phyloP scores from a whole-genome alignment of 73 alveolate genomes.

The Uronychia setigera region DNA sequence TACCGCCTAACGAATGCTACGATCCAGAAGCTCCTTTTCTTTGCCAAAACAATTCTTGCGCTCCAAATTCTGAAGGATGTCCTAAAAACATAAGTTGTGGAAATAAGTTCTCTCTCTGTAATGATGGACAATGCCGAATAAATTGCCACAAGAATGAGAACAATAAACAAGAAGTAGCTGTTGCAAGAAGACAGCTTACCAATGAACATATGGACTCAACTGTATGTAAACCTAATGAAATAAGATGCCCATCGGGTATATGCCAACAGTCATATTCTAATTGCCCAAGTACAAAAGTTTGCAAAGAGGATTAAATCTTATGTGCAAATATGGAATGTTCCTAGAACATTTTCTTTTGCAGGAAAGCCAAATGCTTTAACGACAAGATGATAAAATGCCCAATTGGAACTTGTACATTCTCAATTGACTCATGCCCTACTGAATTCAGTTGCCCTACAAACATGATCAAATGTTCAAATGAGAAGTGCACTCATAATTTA shows the following conservation, averaged over 20 bases:
- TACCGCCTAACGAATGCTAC: slow-evolving; percentile 33
- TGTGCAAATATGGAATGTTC: background rate
- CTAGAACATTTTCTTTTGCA: background rate
- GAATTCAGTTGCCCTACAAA: background rate
- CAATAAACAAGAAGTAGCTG: no score
- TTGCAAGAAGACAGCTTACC: background rate
- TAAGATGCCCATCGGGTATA: background rate
- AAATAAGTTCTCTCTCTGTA: background rate
- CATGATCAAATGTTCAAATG: background rate
- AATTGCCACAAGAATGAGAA: background rate
- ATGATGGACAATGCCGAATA: background rate
- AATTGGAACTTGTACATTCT: background rate
- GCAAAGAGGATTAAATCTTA: background rate
- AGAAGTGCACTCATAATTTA: background rate
- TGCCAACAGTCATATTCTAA: background rate
- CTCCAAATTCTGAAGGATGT: slow-evolving; percentile 66
- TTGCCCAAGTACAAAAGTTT: background rate
- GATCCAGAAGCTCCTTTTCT: background rate
- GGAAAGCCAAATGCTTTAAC: background rate
- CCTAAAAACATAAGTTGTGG: slow-evolving; percentile 24
- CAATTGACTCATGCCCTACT: background rate
- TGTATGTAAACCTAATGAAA: background rate
- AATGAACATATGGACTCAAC: background rate
- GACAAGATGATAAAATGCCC: background rate
- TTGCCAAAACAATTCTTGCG: slow-evolving; percentile 57